phyloP scores from a whole-genome alignment of 176 grass and related monocot genomes.

The Zea luxurians region DNA sequence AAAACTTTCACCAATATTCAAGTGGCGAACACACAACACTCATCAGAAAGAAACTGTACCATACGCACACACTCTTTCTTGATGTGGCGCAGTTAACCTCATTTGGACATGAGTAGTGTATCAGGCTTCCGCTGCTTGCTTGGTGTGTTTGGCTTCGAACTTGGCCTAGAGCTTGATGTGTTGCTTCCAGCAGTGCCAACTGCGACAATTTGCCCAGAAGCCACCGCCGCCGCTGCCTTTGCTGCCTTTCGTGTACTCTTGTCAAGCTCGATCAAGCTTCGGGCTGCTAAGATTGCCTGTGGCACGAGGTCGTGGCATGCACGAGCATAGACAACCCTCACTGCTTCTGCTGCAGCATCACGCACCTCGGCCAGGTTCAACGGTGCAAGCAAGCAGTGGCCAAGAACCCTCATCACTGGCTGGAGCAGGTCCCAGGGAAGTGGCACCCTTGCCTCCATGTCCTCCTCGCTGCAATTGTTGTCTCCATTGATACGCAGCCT shows the following conservation, averaged over 20 bases:
- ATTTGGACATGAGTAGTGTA: slow-evolving; percentile 62
- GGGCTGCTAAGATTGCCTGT: slow-evolving; percentile 82
- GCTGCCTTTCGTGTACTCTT: slow-evolving; percentile 63
- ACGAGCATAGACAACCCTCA: slow-evolving; percentile 78
- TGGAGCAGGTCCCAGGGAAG: slow-evolving; percentile 94
- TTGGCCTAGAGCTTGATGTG: slow-evolving; percentile 46
- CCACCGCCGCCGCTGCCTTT: slow-evolving; percentile 20
- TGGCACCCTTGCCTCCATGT: slow-evolving; percentile 65
- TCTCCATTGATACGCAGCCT: slow-evolving; percentile 41
- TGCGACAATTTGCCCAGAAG: slow-evolving; percentile 18
- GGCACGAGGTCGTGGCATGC: slow-evolving; percentile 85
- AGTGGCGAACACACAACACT: neutral
- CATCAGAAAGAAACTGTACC: slow-evolving; percentile 25
- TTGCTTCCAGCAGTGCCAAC: slow-evolving; percentile 43
- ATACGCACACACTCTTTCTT: slow-evolving; percentile 17
- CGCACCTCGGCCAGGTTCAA: slow-evolving; percentile 71
- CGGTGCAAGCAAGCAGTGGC: slow-evolving; percentile 84
- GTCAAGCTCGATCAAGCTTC: slow-evolving; percentile 91
- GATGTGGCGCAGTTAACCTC: slow-evolving; percentile 32
- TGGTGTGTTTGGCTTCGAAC: slow-evolving; percentile 79
- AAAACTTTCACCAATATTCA: slow-evolving; percentile 2
- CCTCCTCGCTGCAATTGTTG: slow-evolving; percentile 42
- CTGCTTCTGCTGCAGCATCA: slow-evolving; percentile 66
- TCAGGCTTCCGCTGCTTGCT: slow-evolving; percentile 73
- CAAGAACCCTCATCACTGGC: slow-evolving; percentile 83